Evolutionary conservation across 2,329 filamentous ascomycete species (phyloP).

Genomic region (Aspergillus chevalieri): DNA sequence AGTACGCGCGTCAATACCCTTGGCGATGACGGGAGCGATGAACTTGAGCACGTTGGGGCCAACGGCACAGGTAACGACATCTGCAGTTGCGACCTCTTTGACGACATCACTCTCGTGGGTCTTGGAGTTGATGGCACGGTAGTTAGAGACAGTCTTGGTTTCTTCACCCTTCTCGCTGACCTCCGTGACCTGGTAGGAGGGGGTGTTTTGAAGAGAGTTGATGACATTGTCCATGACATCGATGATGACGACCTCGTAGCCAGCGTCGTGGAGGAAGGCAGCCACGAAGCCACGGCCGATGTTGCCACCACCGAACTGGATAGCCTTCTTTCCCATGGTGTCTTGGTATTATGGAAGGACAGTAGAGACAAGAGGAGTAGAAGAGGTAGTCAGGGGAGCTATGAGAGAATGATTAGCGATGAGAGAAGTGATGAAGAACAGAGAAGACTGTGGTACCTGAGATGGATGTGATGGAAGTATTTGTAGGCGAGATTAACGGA

Average conservation of each 20-base stretch:
- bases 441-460: constrained; percentile 1
- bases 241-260: constrained; percentile 92
- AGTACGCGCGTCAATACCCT: constrained; percentile 76
- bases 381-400: not conserved
- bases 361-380: not conserved
- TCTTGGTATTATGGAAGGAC: constrained; percentile 1
- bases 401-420: not conserved
- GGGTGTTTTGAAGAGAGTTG: constrained; percentile 65
- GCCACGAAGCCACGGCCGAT: constrained; percentile 83
- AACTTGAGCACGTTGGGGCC: constrained; percentile 95
- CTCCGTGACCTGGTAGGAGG: constrained; percentile 86
- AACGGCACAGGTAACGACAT: constrained; percentile 92
- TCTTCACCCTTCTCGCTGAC: constrained; percentile 78
- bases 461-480: constrained; percentile 2
- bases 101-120: constrained; percentile 74
- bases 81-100: constrained; percentile 77
- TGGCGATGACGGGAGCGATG: constrained; percentile 90
- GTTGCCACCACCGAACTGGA: constrained; percentile 82
- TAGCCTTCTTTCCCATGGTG: constrained; percentile 57
- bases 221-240: constrained; percentile 86
- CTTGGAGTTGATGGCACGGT: constrained; percentile 94
- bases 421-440: constrained; percentile 2
- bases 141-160: constrained; percentile 82
- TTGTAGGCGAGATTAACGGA: not conserved
- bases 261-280: constrained; percentile 88